Percentiles rank a stretch among this genome's conserved stretches.
Evolutionary conservation across 306 rosid species (phyloP).

Genomic region (Trifolium repens): DNA sequence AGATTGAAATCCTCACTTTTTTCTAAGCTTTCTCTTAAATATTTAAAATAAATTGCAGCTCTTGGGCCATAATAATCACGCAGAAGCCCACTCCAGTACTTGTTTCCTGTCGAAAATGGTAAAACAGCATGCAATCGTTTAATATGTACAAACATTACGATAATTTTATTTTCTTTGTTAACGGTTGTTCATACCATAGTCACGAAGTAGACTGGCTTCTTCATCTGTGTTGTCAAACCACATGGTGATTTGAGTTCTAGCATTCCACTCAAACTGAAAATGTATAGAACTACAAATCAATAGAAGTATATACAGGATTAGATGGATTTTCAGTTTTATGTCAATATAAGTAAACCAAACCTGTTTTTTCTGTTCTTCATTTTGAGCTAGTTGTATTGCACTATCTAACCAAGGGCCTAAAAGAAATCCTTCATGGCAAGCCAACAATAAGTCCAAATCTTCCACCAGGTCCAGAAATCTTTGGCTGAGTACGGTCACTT

Average conservation of each 20-base stretch:
- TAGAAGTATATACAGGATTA: constrained; percentile 4
- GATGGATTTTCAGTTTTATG: constrained; percentile 6
- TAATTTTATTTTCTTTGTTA: constrained; percentile 24
- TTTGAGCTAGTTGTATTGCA: constrained; percentile 77
- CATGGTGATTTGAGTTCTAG: constrained; percentile 95
- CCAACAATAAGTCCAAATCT: constrained; percentile 76
- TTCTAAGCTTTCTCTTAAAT: constrained; percentile 64
- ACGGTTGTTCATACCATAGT: constrained; percentile 64
- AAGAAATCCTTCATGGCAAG: constrained; percentile 89
- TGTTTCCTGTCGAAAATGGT: constrained; percentile 60
- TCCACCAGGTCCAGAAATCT: constrained; percentile 70
- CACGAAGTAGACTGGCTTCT: constrained; percentile 85
- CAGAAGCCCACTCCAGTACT: constrained; percentile 90
- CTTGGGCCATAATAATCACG: constrained; percentile 83
- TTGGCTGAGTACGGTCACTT: constrained; percentile 52
- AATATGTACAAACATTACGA: background rate
- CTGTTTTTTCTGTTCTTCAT: constrained; percentile 77
- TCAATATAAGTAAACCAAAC: constrained; percentile 42
- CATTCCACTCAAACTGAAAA: constrained; percentile 88
- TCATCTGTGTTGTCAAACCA: constrained; percentile 86
- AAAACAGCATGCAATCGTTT: background rate
- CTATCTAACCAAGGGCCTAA: constrained; percentile 89
- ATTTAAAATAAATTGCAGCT: constrained; percentile 83
- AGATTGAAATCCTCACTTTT: constrained; percentile 55
- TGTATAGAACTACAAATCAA: constrained; percentile 34